phyloP scores from a whole-genome alignment of 495 filamentous ascomycete species.

The Penicillium lividum region DNA sequence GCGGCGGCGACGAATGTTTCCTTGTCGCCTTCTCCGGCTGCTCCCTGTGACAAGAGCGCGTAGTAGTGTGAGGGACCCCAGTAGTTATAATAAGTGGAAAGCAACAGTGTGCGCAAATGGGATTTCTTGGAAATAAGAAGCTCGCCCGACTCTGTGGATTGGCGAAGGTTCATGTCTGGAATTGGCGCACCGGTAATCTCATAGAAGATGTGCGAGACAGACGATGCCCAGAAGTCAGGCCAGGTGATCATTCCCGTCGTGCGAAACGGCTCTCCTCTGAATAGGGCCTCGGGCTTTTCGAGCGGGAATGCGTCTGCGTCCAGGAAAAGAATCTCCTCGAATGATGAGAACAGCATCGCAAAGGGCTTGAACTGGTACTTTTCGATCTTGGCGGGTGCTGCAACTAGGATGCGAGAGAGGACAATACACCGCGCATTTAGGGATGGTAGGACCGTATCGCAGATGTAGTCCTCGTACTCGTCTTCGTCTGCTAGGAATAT shows the following conservation, averaged over 20 bases:
- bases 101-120: slow-evolving; percentile 46
- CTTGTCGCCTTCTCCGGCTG: slow-evolving; percentile 55
- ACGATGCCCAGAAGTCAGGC: slow-evolving; percentile 58
- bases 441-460: slow-evolving; percentile 43
- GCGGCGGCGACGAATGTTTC: slow-evolving; percentile 56
- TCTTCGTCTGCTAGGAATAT: slow-evolving; percentile 46
- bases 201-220: slow-evolving; percentile 49
- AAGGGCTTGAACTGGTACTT: slow-evolving; percentile 57
- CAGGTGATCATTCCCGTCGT: slow-evolving; percentile 50
- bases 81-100: slow-evolving; percentile 58
- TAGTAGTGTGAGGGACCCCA: slow-evolving; percentile 53
- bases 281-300: slow-evolving; percentile 44
- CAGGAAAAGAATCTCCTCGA: slow-evolving; percentile 56
- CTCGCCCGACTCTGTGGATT: slow-evolving; percentile 51
- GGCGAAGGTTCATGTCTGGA: slow-evolving; percentile 23
- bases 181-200: slow-evolving; percentile 39
- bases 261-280: slow-evolving; percentile 47
- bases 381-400: slow-evolving; percentile 21
- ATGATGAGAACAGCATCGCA: slow-evolving; percentile 56
- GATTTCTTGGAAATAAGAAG: slow-evolving; percentile 46
- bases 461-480: slow-evolving; percentile 50
- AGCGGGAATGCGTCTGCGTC: slow-evolving; percentile 56
- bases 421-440: slow-evolving; percentile 49
- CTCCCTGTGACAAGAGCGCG: slow-evolving; percentile 49
- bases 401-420: slow-evolving; percentile 31